These are phyloP conservation scores for Stagonosporopsis rhizophila DNA, from an alignment of 2,329 filamentous ascomycete species.

Conservation along the genomic window DNA sequence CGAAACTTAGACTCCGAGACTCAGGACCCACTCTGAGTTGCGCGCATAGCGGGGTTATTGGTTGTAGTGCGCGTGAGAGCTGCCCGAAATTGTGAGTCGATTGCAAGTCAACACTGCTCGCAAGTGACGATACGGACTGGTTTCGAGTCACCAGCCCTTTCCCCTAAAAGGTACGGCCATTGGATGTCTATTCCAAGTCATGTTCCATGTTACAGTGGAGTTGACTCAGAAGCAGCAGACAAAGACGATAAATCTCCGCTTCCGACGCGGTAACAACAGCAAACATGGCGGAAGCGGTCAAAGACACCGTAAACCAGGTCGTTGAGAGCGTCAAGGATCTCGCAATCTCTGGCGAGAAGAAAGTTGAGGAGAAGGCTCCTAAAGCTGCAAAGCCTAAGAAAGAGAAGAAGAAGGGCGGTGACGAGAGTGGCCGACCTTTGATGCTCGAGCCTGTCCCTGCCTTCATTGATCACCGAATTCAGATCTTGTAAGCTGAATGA, in stretches of 20 bases:
- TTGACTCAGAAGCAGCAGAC: slow-evolving; percentile 38
- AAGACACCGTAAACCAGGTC: slow-evolving; percentile 58
- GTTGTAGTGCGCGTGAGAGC: slow-evolving; percentile 32
- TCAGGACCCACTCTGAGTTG: slow-evolving; percentile 7
- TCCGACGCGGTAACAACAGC: slow-evolving; percentile 28
- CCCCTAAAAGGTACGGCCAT: slow-evolving; percentile 8
- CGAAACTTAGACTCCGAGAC: slow-evolving; percentile 30
- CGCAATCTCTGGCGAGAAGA: slow-evolving; percentile 53
- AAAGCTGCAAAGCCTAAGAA: slow-evolving; percentile 47
- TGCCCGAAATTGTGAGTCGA: slow-evolving; percentile 35
- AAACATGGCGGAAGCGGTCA: slow-evolving; percentile 58
- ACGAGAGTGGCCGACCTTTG: slow-evolving; percentile 52
- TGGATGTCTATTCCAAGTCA: slow-evolving; percentile 16
- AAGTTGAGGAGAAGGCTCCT: slow-evolving; percentile 35
- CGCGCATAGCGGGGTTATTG: slow-evolving; percentile 18
- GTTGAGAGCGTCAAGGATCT: slow-evolving; percentile 68
- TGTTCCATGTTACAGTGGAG: slow-evolving; percentile 12
- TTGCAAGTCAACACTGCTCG: slow-evolving; percentile 14
- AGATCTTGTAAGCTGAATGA: slow-evolving; percentile 66
- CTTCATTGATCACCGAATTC: slow-evolving; percentile 83
- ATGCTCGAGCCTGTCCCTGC: slow-evolving; percentile 66
- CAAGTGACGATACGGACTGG: slow-evolving; percentile 10
- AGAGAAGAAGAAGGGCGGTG: slow-evolving; percentile 50
- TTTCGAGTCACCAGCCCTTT: slow-evolving; percentile 14
- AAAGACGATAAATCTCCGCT: slow-evolving; percentile 28